Percentiles rank a stretch among this genome's conserved stretches.
These are phyloP conservation scores for Ophiostoma australiae DNA, from an alignment of 2,329 filamentous ascomycete species.

Conservation along the genomic window DNA sequence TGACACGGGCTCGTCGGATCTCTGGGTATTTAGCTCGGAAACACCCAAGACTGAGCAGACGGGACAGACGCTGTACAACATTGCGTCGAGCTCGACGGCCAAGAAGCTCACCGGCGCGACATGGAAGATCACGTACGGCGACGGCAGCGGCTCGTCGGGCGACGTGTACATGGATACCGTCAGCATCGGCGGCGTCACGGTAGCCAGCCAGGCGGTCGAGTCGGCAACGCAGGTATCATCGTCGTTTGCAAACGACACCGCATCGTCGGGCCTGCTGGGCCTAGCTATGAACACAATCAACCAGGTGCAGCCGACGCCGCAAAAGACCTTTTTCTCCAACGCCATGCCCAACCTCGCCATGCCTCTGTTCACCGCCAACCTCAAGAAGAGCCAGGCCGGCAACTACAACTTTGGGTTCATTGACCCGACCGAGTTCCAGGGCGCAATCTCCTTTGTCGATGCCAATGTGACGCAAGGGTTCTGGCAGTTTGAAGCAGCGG, in stretches of 20 bases:
- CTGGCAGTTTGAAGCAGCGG: slow-evolving; percentile 53
- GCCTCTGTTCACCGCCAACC: slow-evolving; percentile 35
- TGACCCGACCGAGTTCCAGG: slow-evolving; percentile 50
- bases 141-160: slow-evolving; percentile 40
- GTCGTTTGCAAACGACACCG: slow-evolving; percentile 37
- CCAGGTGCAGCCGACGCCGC: slow-evolving; percentile 38
- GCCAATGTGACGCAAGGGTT: slow-evolving; percentile 48
- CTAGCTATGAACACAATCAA: slow-evolving; percentile 43
- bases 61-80: slow-evolving; percentile 39
- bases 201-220: slow-evolving; percentile 42
- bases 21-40: slow-evolving; percentile 35
- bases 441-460: slow-evolving; percentile 46
- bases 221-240: slow-evolving; percentile 39
- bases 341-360: slow-evolving; percentile 31
- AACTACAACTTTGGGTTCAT: slow-evolving; percentile 55
- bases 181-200: slow-evolving; percentile 40
- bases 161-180: slow-evolving; percentile 42
- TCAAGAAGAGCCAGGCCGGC: slow-evolving; percentile 34
- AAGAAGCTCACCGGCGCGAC: slow-evolving; percentile 32
- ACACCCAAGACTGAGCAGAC: slow-evolving; percentile 34
- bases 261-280: slow-evolving; percentile 43
- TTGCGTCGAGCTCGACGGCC: slow-evolving; percentile 38
- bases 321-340: slow-evolving; percentile 42
- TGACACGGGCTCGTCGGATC: slow-evolving; percentile 20
- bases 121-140: slow-evolving; percentile 42